Base-by-base conservation (phyloP, 2,329 filamentous ascomycete genomes). In the Phoma sp. region DNA sequence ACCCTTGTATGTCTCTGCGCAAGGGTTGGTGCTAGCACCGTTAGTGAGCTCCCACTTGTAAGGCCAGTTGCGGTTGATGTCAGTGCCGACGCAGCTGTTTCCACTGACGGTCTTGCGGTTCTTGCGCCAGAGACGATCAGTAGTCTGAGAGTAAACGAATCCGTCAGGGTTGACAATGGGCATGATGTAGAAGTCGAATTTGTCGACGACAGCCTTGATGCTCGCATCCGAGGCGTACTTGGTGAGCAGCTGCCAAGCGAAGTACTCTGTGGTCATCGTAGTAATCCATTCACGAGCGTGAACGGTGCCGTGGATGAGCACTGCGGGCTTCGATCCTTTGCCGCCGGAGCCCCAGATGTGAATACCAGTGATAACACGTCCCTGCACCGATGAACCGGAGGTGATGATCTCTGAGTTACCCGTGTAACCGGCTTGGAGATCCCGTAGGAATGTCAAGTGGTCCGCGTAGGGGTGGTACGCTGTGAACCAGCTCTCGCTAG, bases 51-150 rank as follows among this genome's bases (percentile, higher is more conserved):
- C 63, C 73, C 73, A 76, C 47, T 74, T 68, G 60, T 66, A 72
- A 2, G 71, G 68, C 74, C 74, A 76, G 66, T 76, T 76, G 32
- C 74, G 70, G 64, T 76, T 76, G 61, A 72, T 74, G 51, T 76
- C 74, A 12, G 68, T 66, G 32, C 74, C 74, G 36, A 73, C 58
- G 47, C 74, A 76, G 30, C 61, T 61, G 56, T 57, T 69, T 17
- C 65, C 60, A 43, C 62, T 66, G 11, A 70, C 64, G 12, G 65
- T 68, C 50, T 74, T 71, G 28, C 74, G 67, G 61, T 76, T 76
- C 64, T 76, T 76, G 53, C 74, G 69, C 74, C 74, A 76, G 29
- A 76, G 65, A 48, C 74, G 72, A 48, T 75, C 71, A n/a, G 57
- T 74, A 7, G 72, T 75, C 36, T 76, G 74, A 10, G 65, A 57